phyloP scores from a whole-genome alignment of 768 basidiomycete genomes.

The Scleroderma bovista region DNA sequence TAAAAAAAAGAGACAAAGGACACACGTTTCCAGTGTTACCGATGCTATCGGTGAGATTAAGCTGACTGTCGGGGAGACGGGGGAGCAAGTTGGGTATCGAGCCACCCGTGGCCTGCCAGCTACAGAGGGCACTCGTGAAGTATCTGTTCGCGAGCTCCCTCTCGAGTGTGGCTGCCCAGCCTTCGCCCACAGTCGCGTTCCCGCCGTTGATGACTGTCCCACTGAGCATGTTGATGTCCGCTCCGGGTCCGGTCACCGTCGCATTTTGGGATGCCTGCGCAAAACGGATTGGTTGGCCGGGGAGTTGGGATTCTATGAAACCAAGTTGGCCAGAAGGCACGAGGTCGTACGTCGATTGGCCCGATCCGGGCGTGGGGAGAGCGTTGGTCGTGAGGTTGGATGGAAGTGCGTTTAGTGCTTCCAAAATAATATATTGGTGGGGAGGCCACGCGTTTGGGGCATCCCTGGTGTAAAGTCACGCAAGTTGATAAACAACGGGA shows the following conservation, averaged over 20 bases:
- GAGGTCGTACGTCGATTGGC: conserved; percentile 59
- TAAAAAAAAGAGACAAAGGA: conserved; percentile 8
- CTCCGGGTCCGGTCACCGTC: conserved; percentile 45
- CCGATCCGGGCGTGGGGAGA: conserved; percentile 45
- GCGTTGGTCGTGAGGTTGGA: conserved; percentile 56
- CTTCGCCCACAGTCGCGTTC: conserved; percentile 53
- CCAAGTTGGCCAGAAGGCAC: conserved; percentile 81
- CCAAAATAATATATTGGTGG: conserved; percentile 74
- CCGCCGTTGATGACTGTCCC: conserved; percentile 65
- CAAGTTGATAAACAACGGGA: not conserved
- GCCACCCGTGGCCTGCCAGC: conserved; percentile 90
- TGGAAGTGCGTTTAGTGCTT: conserved; percentile 72
- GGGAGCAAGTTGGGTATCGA: conserved; percentile 66
- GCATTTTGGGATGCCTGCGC: conserved; percentile 36
- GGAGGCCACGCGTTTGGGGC: conserved; percentile 89
- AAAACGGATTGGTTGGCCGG: conserved; percentile 52
- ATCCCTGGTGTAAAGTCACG: conserved; percentile 44
- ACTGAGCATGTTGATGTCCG: conserved; percentile 55
- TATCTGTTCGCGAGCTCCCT: conserved; percentile 84
- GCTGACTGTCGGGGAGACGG: conserved; percentile 60
- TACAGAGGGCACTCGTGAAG: conserved; percentile 76
- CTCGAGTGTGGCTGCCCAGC: conserved; percentile 57
- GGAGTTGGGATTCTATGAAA: conserved; percentile 63
- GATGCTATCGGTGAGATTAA: conserved; percentile 62
- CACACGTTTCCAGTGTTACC: conserved; percentile 71